Percentiles rank a stretch among this genome's conserved stretches.
Evolutionary conservation across 345 rosid species (phyloP).

Genomic region (Rhodamnia rubescens): DNA sequence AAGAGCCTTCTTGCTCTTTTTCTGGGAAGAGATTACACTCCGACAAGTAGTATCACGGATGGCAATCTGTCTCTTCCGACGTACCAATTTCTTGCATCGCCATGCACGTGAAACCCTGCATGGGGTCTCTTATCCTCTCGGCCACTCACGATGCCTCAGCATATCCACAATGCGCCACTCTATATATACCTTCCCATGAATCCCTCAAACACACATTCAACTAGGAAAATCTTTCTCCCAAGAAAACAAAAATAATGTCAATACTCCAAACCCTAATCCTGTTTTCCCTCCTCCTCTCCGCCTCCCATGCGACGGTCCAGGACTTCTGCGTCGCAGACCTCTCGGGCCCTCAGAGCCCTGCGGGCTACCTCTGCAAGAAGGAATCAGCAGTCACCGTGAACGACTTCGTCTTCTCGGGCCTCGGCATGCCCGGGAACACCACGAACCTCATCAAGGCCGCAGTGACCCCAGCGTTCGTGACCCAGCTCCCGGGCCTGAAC

Average conservation of each 20-base stretch:
- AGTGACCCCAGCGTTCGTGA: slow-evolving; percentile 52
- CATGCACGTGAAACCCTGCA: slow-evolving; percentile 10
- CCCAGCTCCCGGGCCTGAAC: slow-evolving; percentile 49
- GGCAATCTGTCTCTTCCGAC: slow-evolving; percentile 5
- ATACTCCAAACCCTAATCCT: slow-evolving; percentile 24
- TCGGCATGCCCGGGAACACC: slow-evolving; percentile 49
- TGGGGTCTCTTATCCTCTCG: background rate
- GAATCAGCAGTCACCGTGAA: slow-evolving; percentile 28
- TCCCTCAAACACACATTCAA: background rate
- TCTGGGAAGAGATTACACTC: background rate
- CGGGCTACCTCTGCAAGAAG: slow-evolving; percentile 69
- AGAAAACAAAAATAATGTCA: background rate
- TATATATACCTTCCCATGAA: background rate
- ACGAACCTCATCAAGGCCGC: slow-evolving; percentile 66
- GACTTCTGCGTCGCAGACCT: slow-evolving; percentile 79
- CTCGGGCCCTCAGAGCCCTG: slow-evolving; percentile 35
- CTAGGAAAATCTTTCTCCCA: background rate
- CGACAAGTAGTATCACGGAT: slow-evolving; percentile 13
- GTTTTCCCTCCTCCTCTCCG: slow-evolving; percentile 24
- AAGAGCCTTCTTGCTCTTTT: slow-evolving; percentile 18
- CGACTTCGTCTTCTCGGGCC: slow-evolving; percentile 63
- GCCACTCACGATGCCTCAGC: background rate
- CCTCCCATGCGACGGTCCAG: slow-evolving; percentile 42
- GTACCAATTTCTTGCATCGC: background rate
- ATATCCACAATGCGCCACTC: background rate